Base-by-base conservation (phyloP, 2,329 filamentous ascomycete species). In the Knoxdaviesia capensis region DNA sequence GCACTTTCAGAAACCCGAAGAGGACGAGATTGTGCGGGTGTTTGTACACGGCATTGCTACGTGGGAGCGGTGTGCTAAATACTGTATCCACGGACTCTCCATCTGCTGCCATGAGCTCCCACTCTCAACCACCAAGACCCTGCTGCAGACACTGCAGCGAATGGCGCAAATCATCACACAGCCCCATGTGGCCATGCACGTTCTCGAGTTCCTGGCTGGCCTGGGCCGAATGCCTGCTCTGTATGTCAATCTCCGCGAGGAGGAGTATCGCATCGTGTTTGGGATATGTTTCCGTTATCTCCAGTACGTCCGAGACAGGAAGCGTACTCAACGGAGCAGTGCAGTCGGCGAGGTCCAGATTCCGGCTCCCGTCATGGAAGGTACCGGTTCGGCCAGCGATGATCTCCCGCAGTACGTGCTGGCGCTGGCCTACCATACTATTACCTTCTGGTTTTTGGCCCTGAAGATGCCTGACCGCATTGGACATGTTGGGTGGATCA, bases 101-200 rank as follows among this genome's bases (percentile, higher is more conserved):
- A 80, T 98, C 46, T 96, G 88, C 62, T 94, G 87, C 56, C 86
- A 94, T 52, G 90, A 98, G 57, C 71, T 94, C 30, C 87, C 90
- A 3, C 69, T 81, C 11, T 88, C 88, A 8, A 82, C 87, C 41
- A 84, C 80, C 54, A 93, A 88, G 54, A 80, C 77, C 20, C 67
- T 96, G 46, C 81, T 88, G 38, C 80, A 77, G 38, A 84, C 96
- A 49, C 67, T 98, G 43, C 81, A 87, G 52, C 88, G 85, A 55
- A 93, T 98, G 83, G 80, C 87, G 1, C 84, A 87, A 51, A 92
- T 94, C 52, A 93, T 98, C 52, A 96, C 90, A 1, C 87, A 94
- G 52, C 78, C 85, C 6, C 76, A 87, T 44, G 80, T 94, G 34
- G 86, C 88, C 7, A 80, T 94, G 46, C 90, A 98, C 54, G 93